Conservation (phyloP, 2,329 filamentous ascomycete genomes). For the Exophiala bonariae region DNA sequence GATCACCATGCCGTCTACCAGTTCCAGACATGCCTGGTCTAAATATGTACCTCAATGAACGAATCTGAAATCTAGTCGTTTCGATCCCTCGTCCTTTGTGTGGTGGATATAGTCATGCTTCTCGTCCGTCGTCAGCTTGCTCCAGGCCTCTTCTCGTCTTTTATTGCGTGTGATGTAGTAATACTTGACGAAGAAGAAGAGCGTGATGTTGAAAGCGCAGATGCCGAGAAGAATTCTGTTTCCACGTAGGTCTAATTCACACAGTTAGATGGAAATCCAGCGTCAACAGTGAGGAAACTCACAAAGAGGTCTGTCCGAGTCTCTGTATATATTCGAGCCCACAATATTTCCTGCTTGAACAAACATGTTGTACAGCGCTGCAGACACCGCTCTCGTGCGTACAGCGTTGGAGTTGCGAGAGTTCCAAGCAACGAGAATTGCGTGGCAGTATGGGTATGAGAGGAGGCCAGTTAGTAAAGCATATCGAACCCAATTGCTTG, state of each 20-base stretch:
- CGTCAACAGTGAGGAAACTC: conserved; percentile 34
- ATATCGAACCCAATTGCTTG: conserved; percentile 52
- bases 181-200: conserved; percentile 48
- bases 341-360: conserved; percentile 38
- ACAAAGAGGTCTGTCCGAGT: conserved; percentile 55
- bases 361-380: conserved; percentile 42
- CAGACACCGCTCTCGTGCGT: conserved; percentile 48
- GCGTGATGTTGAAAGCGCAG: conserved; percentile 46
- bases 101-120: conserved; percentile 44
- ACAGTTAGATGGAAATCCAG: too few species aligned
- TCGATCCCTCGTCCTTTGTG: conserved; percentile 49
- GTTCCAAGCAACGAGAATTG: conserved; percentile 60
- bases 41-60: conserved; percentile 46
- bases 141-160: conserved; percentile 51
- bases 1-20: too few species aligned
- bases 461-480: conserved; percentile 50
- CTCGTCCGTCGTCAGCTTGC: conserved; percentile 46
- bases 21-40: too few species aligned
- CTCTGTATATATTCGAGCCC: conserved; percentile 45
- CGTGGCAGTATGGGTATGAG: conserved; percentile 58
- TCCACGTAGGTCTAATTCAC: conserved; percentile 50
- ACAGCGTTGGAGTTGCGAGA: conserved; percentile 64
- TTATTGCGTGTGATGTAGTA: conserved; percentile 42
- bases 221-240: conserved; percentile 57
- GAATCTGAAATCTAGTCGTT: conserved; percentile 54